Percentiles rank a stretch among this genome's conserved stretches.
Evolutionary conservation across 1,284 basidiomycete species (phyloP).

Genomic region (Melampsora larici-populina): DNA sequence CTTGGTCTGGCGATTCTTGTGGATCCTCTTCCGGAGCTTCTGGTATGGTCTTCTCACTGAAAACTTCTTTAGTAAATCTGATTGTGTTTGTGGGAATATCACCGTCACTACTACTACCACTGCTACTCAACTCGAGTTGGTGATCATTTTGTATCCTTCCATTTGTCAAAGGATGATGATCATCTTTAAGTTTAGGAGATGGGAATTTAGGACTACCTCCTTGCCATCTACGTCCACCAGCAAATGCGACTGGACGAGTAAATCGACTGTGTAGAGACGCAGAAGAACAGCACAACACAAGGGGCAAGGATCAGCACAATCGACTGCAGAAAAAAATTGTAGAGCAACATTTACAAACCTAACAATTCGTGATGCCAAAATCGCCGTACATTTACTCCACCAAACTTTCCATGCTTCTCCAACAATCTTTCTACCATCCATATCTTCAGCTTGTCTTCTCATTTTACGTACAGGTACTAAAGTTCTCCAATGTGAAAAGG

Average conservation of each 20-base stretch:
- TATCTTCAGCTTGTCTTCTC: slow-evolving; percentile 4
- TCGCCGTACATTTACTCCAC: slow-evolving; percentile 38
- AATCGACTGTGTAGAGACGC: slow-evolving; percentile 15
- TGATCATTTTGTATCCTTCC: background rate
- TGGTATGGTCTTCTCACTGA: background rate
- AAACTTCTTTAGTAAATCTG: background rate
- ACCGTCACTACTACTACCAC: slow-evolving; percentile 8
- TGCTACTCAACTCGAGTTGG: slow-evolving; percentile 15
- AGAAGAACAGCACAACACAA: background rate
- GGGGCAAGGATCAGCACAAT: too few species aligned
- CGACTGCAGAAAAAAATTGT: background rate
- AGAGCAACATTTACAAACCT: slow-evolving; percentile 16
- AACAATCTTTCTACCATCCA: slow-evolving; percentile 16
- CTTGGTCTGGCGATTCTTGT: background rate
- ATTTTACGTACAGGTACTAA: slow-evolving; percentile 13
- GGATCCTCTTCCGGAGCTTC: background rate
- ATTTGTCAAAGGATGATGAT: background rate
- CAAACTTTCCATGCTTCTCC: slow-evolving; percentile 35
- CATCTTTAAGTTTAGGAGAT: background rate
- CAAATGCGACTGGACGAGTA: slow-evolving; percentile 19
- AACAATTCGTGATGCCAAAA: slow-evolving; percentile 33
- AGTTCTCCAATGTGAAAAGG: slow-evolving; percentile 13
- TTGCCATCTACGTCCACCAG: slow-evolving; percentile 9
- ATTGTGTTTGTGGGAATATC: background rate
- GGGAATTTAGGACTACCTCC: slow-evolving; percentile 9